Evolutionary conservation across 2,329 filamentous ascomycete genomes (phyloP), one percentile per base, ranked within the genome.

Genomic region (Microsporum ferrugineum): DNA sequence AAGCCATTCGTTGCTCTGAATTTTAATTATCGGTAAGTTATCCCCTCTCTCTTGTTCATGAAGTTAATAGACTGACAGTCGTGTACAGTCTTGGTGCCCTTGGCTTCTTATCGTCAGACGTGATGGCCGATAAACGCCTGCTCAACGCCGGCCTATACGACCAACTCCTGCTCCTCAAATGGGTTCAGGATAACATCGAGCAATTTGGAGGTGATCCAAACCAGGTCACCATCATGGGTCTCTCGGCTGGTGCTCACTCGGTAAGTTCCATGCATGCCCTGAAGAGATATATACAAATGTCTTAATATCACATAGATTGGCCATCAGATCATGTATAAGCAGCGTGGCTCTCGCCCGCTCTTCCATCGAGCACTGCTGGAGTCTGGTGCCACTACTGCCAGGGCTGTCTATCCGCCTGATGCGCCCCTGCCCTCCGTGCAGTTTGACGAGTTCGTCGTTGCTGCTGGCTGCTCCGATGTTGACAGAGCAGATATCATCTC

Each of bases 91-190:
- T 79, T 72, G 66, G 78, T 66, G 61, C 76, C 70, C 65, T 89
- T 68, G 88, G 88, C 0, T 90, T 92, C 72, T 71, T 89, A 33
- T 80, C 82, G 7, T 84, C 79, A n/a, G 71, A 71, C 7, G 66
- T 82, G 60, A 78, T 82, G 34, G 75, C 78, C 12, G 78, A 78
- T 38, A 79, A 79, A 58, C 84, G 82, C 0, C 65, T 82, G 43
- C 73, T 86, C 3, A 75, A 75, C 58, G 65, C 71, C 2, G 73
- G 73, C 7, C 67, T 74, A 33, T 69, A 67, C 34, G 75, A 77
- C 58, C 69, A 77, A 58, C 62, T 73, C 0, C 65, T 71, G 17
- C 61, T 74, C 2, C 68, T 76, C 17, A 64, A 72, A 56, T 71
- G 69, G 69, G 65, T 71, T 47, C 69, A 69, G 60, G 60, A 67